These are phyloP conservation scores for Sophora flavescens DNA, from an alignment of 306 rosid species.

Conservation along the genomic window DNA sequence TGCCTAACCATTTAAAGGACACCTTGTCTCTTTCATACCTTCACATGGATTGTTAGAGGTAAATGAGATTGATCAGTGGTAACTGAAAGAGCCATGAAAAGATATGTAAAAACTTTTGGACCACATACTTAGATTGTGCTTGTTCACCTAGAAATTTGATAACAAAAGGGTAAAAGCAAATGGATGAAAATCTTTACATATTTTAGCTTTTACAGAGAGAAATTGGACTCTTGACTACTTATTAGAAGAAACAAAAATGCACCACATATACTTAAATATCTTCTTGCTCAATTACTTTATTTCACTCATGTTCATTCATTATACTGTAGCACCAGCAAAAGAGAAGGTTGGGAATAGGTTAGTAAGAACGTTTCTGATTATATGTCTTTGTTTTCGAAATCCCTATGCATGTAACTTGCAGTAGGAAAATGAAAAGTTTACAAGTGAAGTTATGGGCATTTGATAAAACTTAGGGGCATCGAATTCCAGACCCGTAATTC, in stretches of 20 bases:
- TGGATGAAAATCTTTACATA: neutral
- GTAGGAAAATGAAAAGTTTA: neutral
- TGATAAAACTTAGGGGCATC: constrained; percentile 1
- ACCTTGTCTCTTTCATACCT: too few relatives aligned
- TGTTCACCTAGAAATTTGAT: neutral
- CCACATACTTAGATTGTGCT: neutral
- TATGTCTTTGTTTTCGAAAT: neutral
- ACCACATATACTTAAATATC: neutral
- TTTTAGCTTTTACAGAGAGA: neutral
- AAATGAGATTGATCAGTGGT: too few relatives aligned
- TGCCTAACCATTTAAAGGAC: too few relatives aligned
- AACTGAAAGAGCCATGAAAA: too few relatives aligned
- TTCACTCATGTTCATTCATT: neutral
- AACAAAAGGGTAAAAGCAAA: neutral
- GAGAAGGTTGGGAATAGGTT: neutral
- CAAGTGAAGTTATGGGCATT: neutral
- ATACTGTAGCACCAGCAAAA: neutral
- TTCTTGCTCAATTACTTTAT: neutral
- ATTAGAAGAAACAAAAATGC: neutral
- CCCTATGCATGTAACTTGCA: neutral
- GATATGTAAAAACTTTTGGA: too few relatives aligned
- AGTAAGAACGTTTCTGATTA: neutral
- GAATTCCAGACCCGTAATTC: neutral
- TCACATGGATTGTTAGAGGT: too few relatives aligned
- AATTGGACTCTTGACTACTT: neutral